Evolutionary conservation across 805 yeast species (phyloP), one percentile per base, ranked within the genome.

Genomic region (Teunomyces funiuensis): DNA sequence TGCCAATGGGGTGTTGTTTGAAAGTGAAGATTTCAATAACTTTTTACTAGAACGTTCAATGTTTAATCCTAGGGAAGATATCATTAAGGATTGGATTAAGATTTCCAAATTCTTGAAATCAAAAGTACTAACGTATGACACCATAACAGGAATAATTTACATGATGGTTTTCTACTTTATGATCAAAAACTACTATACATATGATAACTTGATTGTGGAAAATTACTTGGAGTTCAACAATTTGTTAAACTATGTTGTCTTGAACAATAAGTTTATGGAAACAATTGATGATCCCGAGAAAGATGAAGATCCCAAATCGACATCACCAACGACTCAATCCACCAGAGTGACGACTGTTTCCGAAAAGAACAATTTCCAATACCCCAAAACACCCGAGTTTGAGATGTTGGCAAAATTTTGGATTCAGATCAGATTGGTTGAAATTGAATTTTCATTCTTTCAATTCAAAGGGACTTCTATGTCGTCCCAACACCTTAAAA

Each of bases 351-450:
- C 33, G 11, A 25, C 20, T 6, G 25, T 33, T 18, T 20, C 30
- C 14, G 10, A 37, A 18, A 23, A 37, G 11, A 25, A 15, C 18
- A 33, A 39, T 19, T 34, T 11, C 9, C 13, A 27, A 10, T 45
- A 46, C 33, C 41, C 49, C 7, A 28, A 15, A 2, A 26, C 41
- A 5, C 45, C 16, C 10, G 60, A 51, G 37, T 56, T 53, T 31
- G 46, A 41, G 17, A 9, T 54, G 7, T 39, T 57, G 5, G 49
- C 56, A 2, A 45, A 51, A 20, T 52, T 47, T 30, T 61, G 66
- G 66, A 45, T 57, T n/a, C 57, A 58, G 39, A 38, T 61, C n/a
- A 42, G 64, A 29, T 36, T 55, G n/a, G 44, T 57, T n/a, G 65
- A 59, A 37, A 36, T 60, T 18, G 60, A 55, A 22, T 48, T 45